These are phyloP conservation scores for Quercus bicolor DNA, from an alignment of 306 rosid species.

Conservation along the genomic window DNA sequence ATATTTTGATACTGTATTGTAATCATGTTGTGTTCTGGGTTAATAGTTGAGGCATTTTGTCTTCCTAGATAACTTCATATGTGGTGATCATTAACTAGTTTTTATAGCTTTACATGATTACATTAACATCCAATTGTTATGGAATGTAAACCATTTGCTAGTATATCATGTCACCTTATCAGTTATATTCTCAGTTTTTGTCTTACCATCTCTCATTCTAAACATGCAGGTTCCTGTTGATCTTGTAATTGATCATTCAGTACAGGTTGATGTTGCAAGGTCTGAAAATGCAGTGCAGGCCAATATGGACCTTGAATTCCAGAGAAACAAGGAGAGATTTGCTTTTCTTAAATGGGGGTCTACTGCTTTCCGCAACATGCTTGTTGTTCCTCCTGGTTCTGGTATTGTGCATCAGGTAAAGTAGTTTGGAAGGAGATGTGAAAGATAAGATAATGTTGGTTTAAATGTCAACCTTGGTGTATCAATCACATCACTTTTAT, in stretches of 20 bases:
- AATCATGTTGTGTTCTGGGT: background rate
- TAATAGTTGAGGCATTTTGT: background rate
- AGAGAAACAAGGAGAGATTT: slow-evolving; percentile 89
- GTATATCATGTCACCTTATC: background rate
- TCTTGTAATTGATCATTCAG: slow-evolving; percentile 92
- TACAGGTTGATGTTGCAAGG: slow-evolving; percentile 87
- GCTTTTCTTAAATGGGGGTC: slow-evolving; percentile 97
- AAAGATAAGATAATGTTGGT: slow-evolving; percentile 6
- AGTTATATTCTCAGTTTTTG: slow-evolving; percentile 14
- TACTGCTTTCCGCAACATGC: slow-evolving; percentile 81
- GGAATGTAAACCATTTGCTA: slow-evolving; percentile 4
- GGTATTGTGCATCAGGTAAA: slow-evolving; percentile 93
- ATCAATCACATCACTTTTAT: background rate
- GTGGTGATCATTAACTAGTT: slow-evolving; percentile 1
- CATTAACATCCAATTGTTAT: background rate
- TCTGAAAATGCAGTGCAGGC: slow-evolving; percentile 86
- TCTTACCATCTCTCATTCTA: background rate
- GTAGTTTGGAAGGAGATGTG: slow-evolving; percentile 20
- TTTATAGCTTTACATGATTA: background rate
- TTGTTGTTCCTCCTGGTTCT: slow-evolving; percentile 96
- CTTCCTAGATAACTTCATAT: background rate
- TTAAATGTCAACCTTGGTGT: background rate
- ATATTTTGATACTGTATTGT: background rate
- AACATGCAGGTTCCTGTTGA: slow-evolving; percentile 83
- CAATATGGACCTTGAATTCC: slow-evolving; percentile 89